phyloP scores from a whole-genome alignment of 73 alveolate species.

The Paramecium sexaurelia region DNA sequence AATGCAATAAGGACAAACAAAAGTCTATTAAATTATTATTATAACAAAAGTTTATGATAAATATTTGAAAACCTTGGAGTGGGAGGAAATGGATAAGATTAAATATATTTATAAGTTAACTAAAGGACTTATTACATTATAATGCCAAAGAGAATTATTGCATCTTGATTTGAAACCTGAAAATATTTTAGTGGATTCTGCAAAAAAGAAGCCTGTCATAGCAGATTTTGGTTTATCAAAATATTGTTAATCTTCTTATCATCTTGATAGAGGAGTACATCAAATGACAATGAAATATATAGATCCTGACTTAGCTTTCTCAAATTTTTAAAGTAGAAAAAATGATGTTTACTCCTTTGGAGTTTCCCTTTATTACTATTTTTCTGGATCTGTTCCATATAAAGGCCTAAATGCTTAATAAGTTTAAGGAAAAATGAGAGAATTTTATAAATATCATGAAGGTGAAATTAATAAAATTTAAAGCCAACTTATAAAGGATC shows the following conservation, averaged over 20 bases:
- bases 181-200: not conserved
- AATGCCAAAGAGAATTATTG: not conserved
- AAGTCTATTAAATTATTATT: not conserved
- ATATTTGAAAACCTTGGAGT: not conserved
- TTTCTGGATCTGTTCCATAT: not conserved
- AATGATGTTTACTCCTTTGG: slow-evolving; percentile 13
- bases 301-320: not conserved
- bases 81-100: not conserved
- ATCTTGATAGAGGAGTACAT: not conserved
- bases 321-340: not conserved
- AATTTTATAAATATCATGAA: not conserved
- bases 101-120: not conserved
- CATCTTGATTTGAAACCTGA: not conserved
- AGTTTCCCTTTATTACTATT: not conserved
- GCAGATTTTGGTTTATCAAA: not conserved
- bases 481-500: not conserved
- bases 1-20: not conserved
- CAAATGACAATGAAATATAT: not conserved
- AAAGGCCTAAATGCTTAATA: not conserved
- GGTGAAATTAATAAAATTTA: not conserved
- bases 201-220: not conserved
- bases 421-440: not conserved
- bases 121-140: not conserved
- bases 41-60: not conserved
- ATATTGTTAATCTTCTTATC: not conserved